A percentile compares a stretch with the other conserved stretches of the same genome.
phyloP scores from a whole-genome alignment of 345 rosid species.

The Arabidopsis suecica region DNA sequence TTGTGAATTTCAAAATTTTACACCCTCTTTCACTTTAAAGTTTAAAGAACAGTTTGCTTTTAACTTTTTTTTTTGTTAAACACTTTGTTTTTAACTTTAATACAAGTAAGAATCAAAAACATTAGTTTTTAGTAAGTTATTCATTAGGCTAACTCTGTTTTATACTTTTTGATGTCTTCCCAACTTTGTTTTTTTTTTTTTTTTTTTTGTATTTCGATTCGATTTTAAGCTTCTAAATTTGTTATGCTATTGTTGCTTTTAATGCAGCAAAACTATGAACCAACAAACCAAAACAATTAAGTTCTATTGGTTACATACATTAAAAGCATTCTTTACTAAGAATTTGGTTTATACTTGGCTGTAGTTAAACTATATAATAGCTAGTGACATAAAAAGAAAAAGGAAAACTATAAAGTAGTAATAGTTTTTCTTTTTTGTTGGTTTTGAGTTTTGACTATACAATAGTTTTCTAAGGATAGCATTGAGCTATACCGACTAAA shows the following conservation, averaged over 20 bases:
- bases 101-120: neutral
- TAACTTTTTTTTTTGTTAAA: neutral
- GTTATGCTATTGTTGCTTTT: conserved; percentile 16
- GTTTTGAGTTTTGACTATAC: neutral
- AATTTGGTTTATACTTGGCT: conserved; percentile 14
- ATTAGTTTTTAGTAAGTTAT: neutral
- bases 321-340: neutral
- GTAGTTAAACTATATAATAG: neutral
- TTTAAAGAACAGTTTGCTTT: conserved; percentile 33
- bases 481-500: conserved; percentile 26
- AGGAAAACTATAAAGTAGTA: too few species aligned
- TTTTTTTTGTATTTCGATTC: neutral
- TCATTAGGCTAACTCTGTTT: conserved; percentile 8
- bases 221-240: neutral
- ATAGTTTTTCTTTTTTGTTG: too few species aligned
- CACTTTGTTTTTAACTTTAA: conserved; percentile 3
- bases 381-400: neutral
- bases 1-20: conserved; percentile 35
- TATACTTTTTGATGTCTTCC: neutral
- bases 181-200: conserved; percentile 8
- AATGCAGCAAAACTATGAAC: conserved; percentile 14
- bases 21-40: conserved; percentile 45
- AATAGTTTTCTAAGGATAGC: neutral
- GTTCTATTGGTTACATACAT: neutral
- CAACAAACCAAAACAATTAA: neutral